These are phyloP conservation scores for Lasiosphaeria miniovina DNA, from an alignment of 495 filamentous ascomycete genomes.

Conservation along the genomic window DNA sequence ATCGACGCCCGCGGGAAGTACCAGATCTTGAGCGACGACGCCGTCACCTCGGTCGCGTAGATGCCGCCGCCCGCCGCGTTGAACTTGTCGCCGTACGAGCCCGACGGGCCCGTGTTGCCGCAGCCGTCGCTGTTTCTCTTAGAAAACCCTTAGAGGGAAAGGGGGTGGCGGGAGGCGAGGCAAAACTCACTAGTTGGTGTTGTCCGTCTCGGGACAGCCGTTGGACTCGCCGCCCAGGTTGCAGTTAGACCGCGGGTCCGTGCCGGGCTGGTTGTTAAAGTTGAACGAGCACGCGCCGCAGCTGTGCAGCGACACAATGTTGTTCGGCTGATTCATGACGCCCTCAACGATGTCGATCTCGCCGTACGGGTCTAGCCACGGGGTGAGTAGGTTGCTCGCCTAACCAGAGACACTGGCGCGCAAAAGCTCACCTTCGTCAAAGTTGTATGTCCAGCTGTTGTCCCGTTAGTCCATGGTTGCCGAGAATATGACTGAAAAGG, in stretches of 20 bases:
- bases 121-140: slow-evolving; percentile 29
- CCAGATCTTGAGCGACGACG: slow-evolving; percentile 63
- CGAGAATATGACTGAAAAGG: neutral
- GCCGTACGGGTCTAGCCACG: slow-evolving; percentile 44
- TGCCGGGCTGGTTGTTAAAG: slow-evolving; percentile 27
- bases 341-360: slow-evolving; percentile 86
- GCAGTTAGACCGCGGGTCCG: slow-evolving; percentile 44
- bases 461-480: neutral
- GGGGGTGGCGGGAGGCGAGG: too few relatives aligned
- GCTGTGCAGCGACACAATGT: slow-evolving; percentile 68
- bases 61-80: slow-evolving; percentile 68
- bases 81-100: slow-evolving; percentile 62
- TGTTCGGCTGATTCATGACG: slow-evolving; percentile 47
- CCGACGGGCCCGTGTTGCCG: slow-evolving; percentile 34
- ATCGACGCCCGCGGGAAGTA: slow-evolving; percentile 61
- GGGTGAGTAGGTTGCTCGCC: too few relatives aligned
- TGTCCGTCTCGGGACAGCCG: slow-evolving; percentile 7
- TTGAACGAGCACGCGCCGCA: slow-evolving; percentile 52
- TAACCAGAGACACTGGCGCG: too few relatives aligned
- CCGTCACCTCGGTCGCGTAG: slow-evolving; percentile 70
- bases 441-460: slow-evolving; percentile 37
- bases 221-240: slow-evolving; percentile 20
- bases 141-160: neutral
- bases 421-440: slow-evolving; percentile 14
- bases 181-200: slow-evolving; percentile 10